phyloP scores from a whole-genome alignment of 2,329 filamentous ascomycete species.

The Cordyceps farinosa region DNA sequence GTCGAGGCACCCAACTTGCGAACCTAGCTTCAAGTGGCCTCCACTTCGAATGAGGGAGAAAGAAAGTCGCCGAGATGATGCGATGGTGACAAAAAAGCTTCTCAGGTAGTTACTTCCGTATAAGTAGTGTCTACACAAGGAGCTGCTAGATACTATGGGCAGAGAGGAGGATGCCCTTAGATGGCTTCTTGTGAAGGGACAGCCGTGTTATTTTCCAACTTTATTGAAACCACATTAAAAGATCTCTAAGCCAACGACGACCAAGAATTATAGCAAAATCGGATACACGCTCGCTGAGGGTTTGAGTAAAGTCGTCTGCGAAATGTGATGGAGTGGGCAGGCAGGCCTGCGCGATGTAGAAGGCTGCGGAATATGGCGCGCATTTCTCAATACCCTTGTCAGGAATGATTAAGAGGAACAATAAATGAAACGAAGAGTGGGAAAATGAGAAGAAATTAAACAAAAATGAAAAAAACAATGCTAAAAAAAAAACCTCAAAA shows the following conservation, averaged over 20 bases:
- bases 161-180: neutral
- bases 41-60: neutral
- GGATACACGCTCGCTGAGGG: neutral
- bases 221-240: neutral
- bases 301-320: slow-evolving; percentile 17
- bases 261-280: neutral
- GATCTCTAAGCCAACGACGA: slow-evolving; percentile 2
- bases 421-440: neutral
- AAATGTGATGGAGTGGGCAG: neutral
- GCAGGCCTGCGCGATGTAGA: neutral
- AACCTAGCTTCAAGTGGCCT: neutral
- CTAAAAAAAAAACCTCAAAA: no score
- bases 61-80: neutral
- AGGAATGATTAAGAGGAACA: neutral
- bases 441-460: no score
- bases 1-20: neutral
- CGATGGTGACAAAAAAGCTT: neutral
- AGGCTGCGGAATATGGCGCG: neutral
- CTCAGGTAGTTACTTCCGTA: neutral
- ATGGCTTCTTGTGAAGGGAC: no score
- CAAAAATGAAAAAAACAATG: no score
- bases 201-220: neutral
- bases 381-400: neutral
- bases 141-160: neutral
- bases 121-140: neutral